Percentiles rank a stretch among this genome's conserved stretches.
phyloP scores from a whole-genome alignment of 2,329 filamentous ascomycete species.

The Drechslerella dactyloides region DNA sequence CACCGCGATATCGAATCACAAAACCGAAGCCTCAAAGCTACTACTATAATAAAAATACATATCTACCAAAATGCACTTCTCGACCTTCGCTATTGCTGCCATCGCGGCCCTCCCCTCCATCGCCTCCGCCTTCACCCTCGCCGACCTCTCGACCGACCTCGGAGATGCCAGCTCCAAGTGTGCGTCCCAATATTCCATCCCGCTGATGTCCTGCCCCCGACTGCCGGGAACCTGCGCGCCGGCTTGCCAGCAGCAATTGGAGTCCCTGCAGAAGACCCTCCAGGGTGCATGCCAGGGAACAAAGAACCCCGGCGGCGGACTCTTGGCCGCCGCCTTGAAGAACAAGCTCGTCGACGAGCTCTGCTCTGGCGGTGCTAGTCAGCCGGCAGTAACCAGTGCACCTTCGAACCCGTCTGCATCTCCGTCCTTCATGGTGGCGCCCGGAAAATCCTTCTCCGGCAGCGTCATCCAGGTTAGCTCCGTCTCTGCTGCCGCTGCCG shows the following conservation, averaged over 20 bases:
- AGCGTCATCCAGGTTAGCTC: conserved; percentile 25
- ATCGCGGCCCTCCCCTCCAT: conserved; percentile 39
- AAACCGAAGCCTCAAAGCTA: not conserved
- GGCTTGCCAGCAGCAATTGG: conserved; percentile 35
- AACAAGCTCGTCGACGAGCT: conserved; percentile 31
- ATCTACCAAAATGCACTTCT: conserved; percentile 41
- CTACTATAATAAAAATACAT: not conserved
- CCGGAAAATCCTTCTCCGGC: conserved; percentile 27
- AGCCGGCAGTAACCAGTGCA: not conserved
- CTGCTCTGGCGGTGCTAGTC: conserved; percentile 16
- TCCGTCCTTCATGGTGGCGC: conserved; percentile 25
- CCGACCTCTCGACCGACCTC: conserved; percentile 25
- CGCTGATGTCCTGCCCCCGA: conserved; percentile 41
- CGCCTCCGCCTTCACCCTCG: conserved; percentile 37
- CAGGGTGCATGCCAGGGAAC: conserved; percentile 27
- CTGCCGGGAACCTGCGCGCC: conserved; percentile 34
- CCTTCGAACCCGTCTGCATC: conserved; percentile 9
- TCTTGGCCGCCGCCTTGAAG: conserved; percentile 25
- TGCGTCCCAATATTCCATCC: conserved; percentile 46
- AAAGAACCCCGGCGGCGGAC: conserved; percentile 12
- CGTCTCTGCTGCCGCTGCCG: conserved; percentile 4
- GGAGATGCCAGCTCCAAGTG: conserved; percentile 38
- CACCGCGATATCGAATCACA: not conserved
- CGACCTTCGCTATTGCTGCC: conserved; percentile 29
- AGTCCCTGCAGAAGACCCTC: conserved; percentile 38